Evolutionary conservation across 306 rosid genomes (phyloP), one percentile per base, ranked within the genome.

Genomic region (Sicyos baderoa): DNA sequence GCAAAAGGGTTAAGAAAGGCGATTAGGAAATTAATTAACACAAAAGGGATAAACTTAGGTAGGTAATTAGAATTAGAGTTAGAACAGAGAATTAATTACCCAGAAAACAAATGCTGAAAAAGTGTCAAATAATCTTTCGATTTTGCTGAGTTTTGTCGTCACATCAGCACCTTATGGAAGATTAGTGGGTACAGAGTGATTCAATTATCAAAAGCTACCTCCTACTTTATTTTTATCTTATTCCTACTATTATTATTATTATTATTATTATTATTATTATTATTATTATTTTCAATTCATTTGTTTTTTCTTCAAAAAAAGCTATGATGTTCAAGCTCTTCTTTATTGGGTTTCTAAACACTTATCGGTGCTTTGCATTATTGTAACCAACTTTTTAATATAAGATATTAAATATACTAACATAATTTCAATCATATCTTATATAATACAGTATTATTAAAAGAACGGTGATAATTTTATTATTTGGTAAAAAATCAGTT

Each of bases 61-160:
- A 21, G 45, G 55, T 66, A 66, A 66, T 14, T 44, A 21, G 5
- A n/a, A 64, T 21, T 13, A 21, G 5, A n/a, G 45, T 21, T 13
- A 45, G 12, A 45, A 45, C 40, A 65, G 0, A n/a, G n/a, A 14
- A 35, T 35, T 48, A 7, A 67, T 48, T 48, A 23, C 56, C 44
- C 3, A 19, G 9, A 67, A 22, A 66, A 47, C 57, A 48, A 67
- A 14, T 1, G 7, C 47, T 66, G 35, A 51, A 66, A 66, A 71
- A 76, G 75, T 54, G 77, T 76, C 86, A 51, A 66, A 51, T 70
- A 17, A 68, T 71, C 82, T 72, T 76, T 70, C 71, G 76, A 67
- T 64, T 13, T 56, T 75, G 77, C 80, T 77, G 87, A 74, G 66
- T 35, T 59, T 68, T 64, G 81, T 79, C 75, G 84, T 68, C 72